phyloP scores from a whole-genome alignment of 2,329 filamentous ascomycete genomes.

The Paracorniculantispora psalliotae region DNA sequence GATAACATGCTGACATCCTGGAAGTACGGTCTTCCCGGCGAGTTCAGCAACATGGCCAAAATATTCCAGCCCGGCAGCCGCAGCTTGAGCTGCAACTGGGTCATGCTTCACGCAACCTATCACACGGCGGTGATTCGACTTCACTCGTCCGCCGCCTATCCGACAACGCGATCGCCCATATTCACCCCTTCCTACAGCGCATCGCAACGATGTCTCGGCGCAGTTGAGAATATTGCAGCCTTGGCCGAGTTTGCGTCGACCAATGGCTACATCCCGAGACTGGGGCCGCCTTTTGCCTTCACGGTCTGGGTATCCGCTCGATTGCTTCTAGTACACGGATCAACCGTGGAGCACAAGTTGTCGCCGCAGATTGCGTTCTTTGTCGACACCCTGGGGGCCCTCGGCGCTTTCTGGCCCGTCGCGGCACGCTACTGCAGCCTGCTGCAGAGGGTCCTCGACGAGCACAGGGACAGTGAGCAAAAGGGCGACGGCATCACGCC shows the following conservation, averaged over 20 bases:
- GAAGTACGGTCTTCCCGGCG: slow-evolving; percentile 77
- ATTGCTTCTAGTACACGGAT: slow-evolving; percentile 81
- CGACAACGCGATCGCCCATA: slow-evolving; percentile 79
- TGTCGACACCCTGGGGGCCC: slow-evolving; percentile 72
- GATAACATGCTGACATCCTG: slow-evolving; percentile 74
- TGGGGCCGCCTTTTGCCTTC: slow-evolving; percentile 88
- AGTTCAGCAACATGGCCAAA: slow-evolving; percentile 80
- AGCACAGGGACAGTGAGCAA: slow-evolving; percentile 73
- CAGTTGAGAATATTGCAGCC: slow-evolving; percentile 76
- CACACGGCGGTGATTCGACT: slow-evolving; percentile 86
- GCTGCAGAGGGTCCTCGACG: slow-evolving; percentile 77
- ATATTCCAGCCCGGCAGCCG: slow-evolving; percentile 68
- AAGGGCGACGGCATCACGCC: slow-evolving; percentile 72
- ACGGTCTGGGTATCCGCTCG: slow-evolving; percentile 88
- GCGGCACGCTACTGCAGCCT: slow-evolving; percentile 76
- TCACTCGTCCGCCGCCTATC: slow-evolving; percentile 89
- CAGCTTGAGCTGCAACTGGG: slow-evolving; percentile 73
- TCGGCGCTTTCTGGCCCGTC: slow-evolving; percentile 82
- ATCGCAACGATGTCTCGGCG: slow-evolving; percentile 73
- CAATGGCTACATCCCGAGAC: slow-evolving; percentile 68
- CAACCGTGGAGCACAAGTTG: slow-evolving; percentile 79
- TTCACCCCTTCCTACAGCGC: slow-evolving; percentile 87
- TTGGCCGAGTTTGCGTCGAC: slow-evolving; percentile 74
- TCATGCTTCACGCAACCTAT: slow-evolving; percentile 88
- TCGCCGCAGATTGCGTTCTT: slow-evolving; percentile 76